Evolutionary conservation across 768 basidiomycete species (phyloP).

Genomic region (Mrakia blollopis): DNA sequence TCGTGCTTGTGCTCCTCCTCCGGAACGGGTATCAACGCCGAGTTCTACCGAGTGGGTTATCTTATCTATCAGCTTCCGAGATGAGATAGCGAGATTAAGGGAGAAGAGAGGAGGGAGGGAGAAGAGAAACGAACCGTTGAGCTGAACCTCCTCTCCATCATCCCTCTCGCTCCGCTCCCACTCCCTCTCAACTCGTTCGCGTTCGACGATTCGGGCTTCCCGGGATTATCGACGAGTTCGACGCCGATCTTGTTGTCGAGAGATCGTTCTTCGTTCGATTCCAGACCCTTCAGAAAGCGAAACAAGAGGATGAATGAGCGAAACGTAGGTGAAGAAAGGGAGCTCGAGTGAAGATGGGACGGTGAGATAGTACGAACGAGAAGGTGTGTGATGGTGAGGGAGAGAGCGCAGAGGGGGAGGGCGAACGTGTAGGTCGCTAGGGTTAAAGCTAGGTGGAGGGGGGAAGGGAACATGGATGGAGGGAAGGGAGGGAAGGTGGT

Average conservation of each 20-base stretch:
- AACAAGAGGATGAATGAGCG: background rate
- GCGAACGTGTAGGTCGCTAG: background rate
- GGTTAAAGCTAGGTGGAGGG: background rate
- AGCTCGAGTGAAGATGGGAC: background rate
- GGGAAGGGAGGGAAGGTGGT: background rate
- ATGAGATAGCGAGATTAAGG: background rate
- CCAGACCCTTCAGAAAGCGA: background rate
- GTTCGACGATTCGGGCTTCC: too few relatives aligned
- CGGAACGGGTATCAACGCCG: conserved; percentile 10
- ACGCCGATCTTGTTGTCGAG: too few relatives aligned
- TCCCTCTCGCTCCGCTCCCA: background rate
- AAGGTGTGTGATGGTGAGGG: background rate
- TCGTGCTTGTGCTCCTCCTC: background rate
- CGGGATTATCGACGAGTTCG: too few relatives aligned
- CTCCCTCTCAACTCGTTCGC: too few relatives aligned
- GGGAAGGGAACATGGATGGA: background rate
- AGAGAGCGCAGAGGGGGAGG: conserved; percentile 6
- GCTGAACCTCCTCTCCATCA: conserved; percentile 11
- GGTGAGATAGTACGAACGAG: background rate
- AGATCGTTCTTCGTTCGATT: background rate
- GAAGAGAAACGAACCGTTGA: background rate
- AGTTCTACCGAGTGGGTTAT: background rate
- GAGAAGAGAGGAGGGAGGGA: background rate
- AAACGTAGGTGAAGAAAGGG: background rate
- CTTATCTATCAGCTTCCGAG: background rate